Percentiles rank a stretch among this genome's conserved stretches.
These are phyloP conservation scores for Chlorella sp. DNA, from an alignment of 139 green algal species.

Conservation along the genomic window DNA sequence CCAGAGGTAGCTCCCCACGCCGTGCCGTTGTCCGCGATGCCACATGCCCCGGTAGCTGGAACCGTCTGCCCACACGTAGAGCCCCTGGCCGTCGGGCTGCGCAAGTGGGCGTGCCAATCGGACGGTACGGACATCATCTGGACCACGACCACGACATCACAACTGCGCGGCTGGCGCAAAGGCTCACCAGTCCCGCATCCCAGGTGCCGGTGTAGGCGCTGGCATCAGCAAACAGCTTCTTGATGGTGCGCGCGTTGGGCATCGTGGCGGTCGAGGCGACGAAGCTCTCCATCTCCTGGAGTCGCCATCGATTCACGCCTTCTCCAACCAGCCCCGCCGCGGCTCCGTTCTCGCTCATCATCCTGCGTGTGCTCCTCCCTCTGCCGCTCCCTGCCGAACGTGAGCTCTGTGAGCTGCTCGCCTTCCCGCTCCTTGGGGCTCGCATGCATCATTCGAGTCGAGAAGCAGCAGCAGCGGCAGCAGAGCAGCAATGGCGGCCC, in stretches of 20 bases:
- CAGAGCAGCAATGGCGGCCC: no score
- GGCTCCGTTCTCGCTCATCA: no score
- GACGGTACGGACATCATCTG: background rate
- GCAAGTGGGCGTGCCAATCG: background rate
- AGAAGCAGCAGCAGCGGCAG: no score
- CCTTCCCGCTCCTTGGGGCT: background rate
- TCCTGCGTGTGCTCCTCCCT: no score
- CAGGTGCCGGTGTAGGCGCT: background rate
- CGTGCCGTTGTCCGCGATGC: slow-evolving; percentile 59
- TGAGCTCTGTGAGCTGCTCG: background rate
- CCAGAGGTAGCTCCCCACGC: slow-evolving; percentile 69
- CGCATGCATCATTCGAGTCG: background rate
- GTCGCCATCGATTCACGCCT: no score
- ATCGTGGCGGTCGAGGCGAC: no score
- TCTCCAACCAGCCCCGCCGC: no score
- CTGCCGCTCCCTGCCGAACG: background rate
- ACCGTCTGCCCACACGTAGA: background rate
- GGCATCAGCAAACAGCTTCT: background rate
- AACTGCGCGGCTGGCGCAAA: background rate
- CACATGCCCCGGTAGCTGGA: background rate
- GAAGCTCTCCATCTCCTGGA: no score
- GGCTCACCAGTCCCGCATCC: background rate
- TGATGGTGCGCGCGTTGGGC: background rate
- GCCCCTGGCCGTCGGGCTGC: background rate
- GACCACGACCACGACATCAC: background rate